Base-by-base conservation (phyloP, 257 asterid genomes). In the Hygrophila difformis region DNA sequence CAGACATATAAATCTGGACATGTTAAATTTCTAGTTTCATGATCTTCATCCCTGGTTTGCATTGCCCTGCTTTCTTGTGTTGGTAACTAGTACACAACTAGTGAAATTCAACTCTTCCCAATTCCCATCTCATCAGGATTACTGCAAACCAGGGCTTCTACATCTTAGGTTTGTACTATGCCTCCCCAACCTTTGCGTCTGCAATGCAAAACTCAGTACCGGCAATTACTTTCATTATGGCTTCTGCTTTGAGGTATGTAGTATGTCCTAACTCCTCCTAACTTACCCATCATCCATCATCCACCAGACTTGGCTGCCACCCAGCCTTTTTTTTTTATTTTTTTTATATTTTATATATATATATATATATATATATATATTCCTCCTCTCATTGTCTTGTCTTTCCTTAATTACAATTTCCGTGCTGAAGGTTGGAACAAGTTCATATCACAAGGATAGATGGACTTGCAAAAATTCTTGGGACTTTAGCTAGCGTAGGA, bases 131-230 rank as follows among this genome's bases (percentile, higher is more conserved):
- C 69, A n/a, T n/a, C n/a, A 82, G 93, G 33, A 78, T 86, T 71
- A 79, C 89, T 3, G 94, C 94, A 56, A 86, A 77, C 71, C 96
- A 87, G 55, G 96, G 86, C 10, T 87, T 77, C 45, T 87, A 75
- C 59, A 71, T 87, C 62, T 44, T 83, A 53, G 97, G 97, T 8
- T 38, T 87, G 72, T 77, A 77, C 56, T 73, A 87, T 49, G 84
- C 94, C 51, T 72, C 89, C 1, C 94, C 97, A 42, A 80, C 91
- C 31, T 83, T 87, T 17, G 94, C 89, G 44, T 87, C 97, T 3
- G 94, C 93, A 8, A 83, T 87, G 82, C 97, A 83, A 48, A 87
- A 87, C 64, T 72, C 94, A 3, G 93, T 86, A 37, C 96, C 93
- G 0, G 96, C 96, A 12, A 76, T 86, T 44, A 87, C 97, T 39